Conservation (phyloP, 1,284 basidiomycete species). For the Macrocystidia cucumis region DNA sequence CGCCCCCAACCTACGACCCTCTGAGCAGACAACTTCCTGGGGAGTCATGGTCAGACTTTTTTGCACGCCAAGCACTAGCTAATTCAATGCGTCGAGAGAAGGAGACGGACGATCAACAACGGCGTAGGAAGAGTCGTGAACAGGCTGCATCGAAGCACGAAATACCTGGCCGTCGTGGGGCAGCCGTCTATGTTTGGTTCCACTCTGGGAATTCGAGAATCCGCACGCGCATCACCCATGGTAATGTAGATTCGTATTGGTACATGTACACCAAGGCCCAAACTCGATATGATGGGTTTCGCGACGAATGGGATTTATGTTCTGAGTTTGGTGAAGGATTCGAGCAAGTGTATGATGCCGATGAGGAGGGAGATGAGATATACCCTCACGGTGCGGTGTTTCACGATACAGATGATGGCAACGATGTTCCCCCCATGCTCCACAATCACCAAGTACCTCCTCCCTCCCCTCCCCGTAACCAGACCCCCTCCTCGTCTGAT, state of each 20-base stretch:
- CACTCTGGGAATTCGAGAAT: not conserved
- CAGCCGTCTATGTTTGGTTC: not conserved
- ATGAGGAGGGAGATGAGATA: no score
- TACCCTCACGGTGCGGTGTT: no score
- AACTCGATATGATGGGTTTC: conserved; percentile 12
- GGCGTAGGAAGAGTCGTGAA: not conserved
- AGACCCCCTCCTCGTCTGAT: no score
- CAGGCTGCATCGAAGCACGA: not conserved
- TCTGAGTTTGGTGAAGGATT: conserved; percentile 9
- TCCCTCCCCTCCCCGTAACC: no score
- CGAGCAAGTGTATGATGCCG: no score
- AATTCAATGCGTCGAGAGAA: no score
- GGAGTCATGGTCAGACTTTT: not conserved
- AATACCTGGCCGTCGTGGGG: not conserved
- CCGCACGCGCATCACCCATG: not conserved
- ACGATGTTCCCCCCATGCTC: no score
- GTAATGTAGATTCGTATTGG: conserved; percentile 3
- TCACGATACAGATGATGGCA: not conserved
- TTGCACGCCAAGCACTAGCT: not conserved
- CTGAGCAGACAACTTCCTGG: not conserved
- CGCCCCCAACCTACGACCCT: no score
- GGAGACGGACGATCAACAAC: not conserved
- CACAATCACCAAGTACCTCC: not conserved
- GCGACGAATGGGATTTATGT: conserved; percentile 15
- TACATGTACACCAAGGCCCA: conserved; percentile 11